Conservation (phyloP, 1,284 basidiomycete species). For the Coniophora puteana region DNA sequence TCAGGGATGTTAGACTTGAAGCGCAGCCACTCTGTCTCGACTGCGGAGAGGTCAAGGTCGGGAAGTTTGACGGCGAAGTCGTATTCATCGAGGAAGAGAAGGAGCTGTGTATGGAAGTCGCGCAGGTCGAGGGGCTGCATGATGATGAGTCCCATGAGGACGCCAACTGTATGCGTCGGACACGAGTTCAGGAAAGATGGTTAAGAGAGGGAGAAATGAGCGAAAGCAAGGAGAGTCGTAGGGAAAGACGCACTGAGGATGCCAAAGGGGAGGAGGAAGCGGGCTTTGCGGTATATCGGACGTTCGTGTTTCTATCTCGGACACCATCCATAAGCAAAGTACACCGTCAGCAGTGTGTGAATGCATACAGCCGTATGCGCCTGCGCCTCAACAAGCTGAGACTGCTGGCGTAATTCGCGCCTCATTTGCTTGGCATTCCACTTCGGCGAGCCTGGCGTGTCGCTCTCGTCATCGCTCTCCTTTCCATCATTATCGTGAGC, state of each 20-base stretch:
- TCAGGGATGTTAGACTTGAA: conserved; percentile 67
- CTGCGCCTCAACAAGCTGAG: conserved; percentile 21
- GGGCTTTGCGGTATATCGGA: conserved; percentile 29
- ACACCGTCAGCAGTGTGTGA: too few relatives aligned
- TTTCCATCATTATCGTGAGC: too few relatives aligned
- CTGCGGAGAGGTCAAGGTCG: conserved; percentile 57
- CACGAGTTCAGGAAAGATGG: conserved; percentile 9
- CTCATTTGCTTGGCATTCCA: too few relatives aligned
- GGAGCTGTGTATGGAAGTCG: conserved; percentile 48
- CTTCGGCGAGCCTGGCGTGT: too few relatives aligned
- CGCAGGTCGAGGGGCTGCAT: conserved; percentile 61
- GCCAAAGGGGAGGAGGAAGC: conserved; percentile 46
- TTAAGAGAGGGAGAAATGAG: too few relatives aligned
- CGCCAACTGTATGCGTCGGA: conserved; percentile 48
- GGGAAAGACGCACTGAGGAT: conserved; percentile 35
- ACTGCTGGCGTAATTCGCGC: conserved; percentile 16
- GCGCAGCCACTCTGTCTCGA: conserved; percentile 67
- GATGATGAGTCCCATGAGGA: conserved; percentile 55
- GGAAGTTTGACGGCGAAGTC: conserved; percentile 55
- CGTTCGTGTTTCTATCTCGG: conserved; percentile 12
- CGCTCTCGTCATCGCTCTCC: too few relatives aligned
- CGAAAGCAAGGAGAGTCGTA: conserved; percentile 35
- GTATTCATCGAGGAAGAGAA: conserved; percentile 54
- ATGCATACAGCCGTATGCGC: conserved; percentile 18
- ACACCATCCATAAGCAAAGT: too few relatives aligned